phyloP scores from a whole-genome alignment of 768 basidiomycete genomes.

The Boletus pseudo-olivaceus region DNA sequence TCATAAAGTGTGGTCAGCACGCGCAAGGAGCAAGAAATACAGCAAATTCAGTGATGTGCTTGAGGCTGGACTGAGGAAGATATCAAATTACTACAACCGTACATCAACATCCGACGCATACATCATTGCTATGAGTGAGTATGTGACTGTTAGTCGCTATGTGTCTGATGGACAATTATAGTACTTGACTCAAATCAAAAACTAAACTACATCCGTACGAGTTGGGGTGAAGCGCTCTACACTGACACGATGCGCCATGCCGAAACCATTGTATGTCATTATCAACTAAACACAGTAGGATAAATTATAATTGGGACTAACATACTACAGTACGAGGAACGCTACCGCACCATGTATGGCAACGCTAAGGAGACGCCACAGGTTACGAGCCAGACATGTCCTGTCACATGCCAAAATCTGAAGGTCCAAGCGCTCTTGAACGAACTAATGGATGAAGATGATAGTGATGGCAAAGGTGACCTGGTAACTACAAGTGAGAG shows the following conservation, averaged over 20 bases:
- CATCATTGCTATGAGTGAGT: neutral
- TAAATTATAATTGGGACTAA: neutral
- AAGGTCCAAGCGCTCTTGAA: neutral
- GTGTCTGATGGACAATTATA: neutral
- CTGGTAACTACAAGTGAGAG: too few species aligned
- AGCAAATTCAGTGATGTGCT: neutral
- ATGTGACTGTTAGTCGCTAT: neutral
- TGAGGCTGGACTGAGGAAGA: neutral
- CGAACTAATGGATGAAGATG: too few species aligned
- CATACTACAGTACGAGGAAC: too few species aligned
- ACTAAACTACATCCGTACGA: neutral
- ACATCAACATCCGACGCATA: neutral
- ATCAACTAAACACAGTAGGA: neutral
- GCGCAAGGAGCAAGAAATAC: neutral
- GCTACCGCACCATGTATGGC: neutral
- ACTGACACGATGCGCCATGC: neutral
- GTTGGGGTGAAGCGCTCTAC: neutral
- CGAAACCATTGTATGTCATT: neutral
- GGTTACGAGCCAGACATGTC: neutral
- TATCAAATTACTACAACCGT: neutral
- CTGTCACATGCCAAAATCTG: neutral
- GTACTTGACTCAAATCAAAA: neutral
- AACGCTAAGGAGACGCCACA: neutral
- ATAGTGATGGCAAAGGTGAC: too few species aligned
- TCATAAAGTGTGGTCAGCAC: neutral